Percentiles rank a stretch among this genome's conserved stretches.
These are phyloP conservation scores for Fusarium fujikuroi DNA, from an alignment of 2,329 filamentous ascomycete species.

Conservation along the genomic window DNA sequence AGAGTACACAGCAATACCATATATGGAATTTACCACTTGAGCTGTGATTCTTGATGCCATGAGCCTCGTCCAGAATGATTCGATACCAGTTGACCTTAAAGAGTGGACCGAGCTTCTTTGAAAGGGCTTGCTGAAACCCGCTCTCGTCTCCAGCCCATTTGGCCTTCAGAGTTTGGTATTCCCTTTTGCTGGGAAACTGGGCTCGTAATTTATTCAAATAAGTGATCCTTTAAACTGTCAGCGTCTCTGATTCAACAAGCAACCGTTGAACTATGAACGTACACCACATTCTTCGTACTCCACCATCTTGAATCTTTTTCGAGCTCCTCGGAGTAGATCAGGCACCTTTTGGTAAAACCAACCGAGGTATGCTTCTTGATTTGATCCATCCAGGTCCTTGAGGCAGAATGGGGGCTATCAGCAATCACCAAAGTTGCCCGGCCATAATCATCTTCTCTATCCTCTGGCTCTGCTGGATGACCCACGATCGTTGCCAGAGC, in stretches of 20 bases:
- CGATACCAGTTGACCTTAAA: conserved; percentile 57
- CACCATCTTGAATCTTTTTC: fast-evolving
- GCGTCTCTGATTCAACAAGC: not conserved
- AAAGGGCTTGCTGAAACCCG: conserved; percentile 47
- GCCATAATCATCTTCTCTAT: conserved; percentile 49
- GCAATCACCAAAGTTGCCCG: conserved; percentile 48
- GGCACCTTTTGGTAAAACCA: fast-evolving
- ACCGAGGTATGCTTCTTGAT: fast-evolving
- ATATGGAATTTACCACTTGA: conserved; percentile 39
- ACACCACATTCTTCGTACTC: not conserved
- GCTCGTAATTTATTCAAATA: fast-evolving
- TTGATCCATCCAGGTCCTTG: not conserved
- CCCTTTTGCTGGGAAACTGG: conserved; percentile 15
- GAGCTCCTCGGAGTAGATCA: not conserved
- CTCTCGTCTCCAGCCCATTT: not conserved
- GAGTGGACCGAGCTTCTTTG: conserved; percentile 51
- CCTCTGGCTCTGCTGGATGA: conserved; percentile 57
- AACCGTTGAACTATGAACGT: not conserved
- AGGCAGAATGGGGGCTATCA: not conserved
- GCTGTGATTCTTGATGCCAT: conserved; percentile 63
- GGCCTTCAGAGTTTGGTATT: not conserved
- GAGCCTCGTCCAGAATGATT: conserved; percentile 67
- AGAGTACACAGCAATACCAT: fast-evolving
- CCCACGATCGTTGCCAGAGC: conserved; percentile 77
- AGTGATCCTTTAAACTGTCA: not conserved